Evolutionary conservation across 257 asterid genomes (phyloP).

Genomic region (Sherardia arvensis): DNA sequence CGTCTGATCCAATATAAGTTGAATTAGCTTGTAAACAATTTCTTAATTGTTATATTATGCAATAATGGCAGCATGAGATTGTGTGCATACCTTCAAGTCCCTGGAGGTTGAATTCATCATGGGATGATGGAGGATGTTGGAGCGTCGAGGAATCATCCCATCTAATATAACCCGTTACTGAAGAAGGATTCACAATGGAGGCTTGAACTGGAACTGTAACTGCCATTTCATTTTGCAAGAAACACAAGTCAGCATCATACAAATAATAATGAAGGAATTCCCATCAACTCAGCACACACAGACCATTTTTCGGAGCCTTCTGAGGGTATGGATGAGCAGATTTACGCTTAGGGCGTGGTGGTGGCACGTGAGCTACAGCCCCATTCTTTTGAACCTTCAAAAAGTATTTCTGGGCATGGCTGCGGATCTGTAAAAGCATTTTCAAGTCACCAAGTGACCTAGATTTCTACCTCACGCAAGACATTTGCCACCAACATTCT

Average conservation of each 20-base stretch:
- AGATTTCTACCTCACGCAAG: background rate
- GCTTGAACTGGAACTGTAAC: conserved; percentile 62
- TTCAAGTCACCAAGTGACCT: conserved; percentile 2
- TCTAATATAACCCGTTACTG: conserved; percentile 44
- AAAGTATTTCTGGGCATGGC: conserved; percentile 97
- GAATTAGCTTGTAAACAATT: conserved; percentile 48
- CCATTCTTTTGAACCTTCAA: conserved; percentile 95
- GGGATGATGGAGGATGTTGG: conserved; percentile 36
- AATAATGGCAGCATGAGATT: conserved; percentile 9
- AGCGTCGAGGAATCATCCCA: conserved; percentile 73
- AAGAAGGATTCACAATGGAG: conserved; percentile 55
- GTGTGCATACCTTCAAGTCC: conserved; percentile 53
- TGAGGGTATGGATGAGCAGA: conserved; percentile 97
- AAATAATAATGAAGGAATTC: background rate
- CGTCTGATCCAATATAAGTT: conserved; percentile 60
- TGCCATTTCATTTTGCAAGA: conserved; percentile 20
- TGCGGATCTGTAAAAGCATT: conserved; percentile 54
- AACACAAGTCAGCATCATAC: conserved; percentile 15
- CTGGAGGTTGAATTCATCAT: conserved; percentile 46
- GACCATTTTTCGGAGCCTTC: conserved; percentile 85
- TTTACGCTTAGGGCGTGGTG: conserved; percentile 99
- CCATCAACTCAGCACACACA: conserved; percentile 14
- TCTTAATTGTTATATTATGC: background rate
- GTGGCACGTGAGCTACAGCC: conserved; percentile 84
- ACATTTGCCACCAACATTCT: background rate